Evolutionary conservation across 1,284 basidiomycete genomes (phyloP).

Genomic region (Acaromyces ingoldii): DNA sequence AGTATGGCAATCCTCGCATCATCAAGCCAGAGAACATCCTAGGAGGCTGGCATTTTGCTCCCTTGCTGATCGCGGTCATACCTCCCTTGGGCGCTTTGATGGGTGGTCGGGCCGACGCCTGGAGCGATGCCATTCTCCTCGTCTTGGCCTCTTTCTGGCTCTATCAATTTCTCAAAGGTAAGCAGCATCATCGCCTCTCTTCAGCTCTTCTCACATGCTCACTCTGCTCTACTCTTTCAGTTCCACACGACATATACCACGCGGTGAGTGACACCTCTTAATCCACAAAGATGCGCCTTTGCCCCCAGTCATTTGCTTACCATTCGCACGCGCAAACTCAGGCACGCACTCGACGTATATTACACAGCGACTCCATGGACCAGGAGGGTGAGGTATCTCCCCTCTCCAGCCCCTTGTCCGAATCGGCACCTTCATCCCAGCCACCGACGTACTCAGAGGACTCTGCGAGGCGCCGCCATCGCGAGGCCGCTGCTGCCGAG

Average conservation of each 20-base stretch:
- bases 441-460: too few relatives aligned
- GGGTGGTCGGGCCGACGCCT: slow-evolving; percentile 50
- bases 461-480: too few relatives aligned
- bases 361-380: slow-evolving; percentile 20
- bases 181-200: too few relatives aligned
- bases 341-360: slow-evolving; percentile 34
- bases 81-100: slow-evolving; percentile 37
- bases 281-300: too few relatives aligned
- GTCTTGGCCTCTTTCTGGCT: slow-evolving; percentile 51
- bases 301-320: too few relatives aligned
- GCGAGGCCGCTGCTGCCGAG: slow-evolving; percentile 32
- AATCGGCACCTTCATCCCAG: too few relatives aligned
- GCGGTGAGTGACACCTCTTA: slow-evolving; percentile 16
- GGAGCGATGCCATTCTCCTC: slow-evolving; percentile 52
- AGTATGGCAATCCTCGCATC: neutral
- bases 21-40: slow-evolving; percentile 11
- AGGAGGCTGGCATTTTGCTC: slow-evolving; percentile 41
- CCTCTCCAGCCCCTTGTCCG: too few relatives aligned
- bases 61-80: slow-evolving; percentile 34
- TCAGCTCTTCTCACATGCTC: neutral
- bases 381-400: slow-evolving; percentile 30
- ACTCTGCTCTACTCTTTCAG: slow-evolving; percentile 2
- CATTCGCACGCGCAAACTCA: too few relatives aligned
- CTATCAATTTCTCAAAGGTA: slow-evolving; percentile 31
- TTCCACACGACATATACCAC: slow-evolving; percentile 50